A percentile compares a stretch with the other conserved stretches of the same genome.
phyloP scores from a whole-genome alignment of 768 basidiomycete species.

The Tephrocybe sp. region DNA sequence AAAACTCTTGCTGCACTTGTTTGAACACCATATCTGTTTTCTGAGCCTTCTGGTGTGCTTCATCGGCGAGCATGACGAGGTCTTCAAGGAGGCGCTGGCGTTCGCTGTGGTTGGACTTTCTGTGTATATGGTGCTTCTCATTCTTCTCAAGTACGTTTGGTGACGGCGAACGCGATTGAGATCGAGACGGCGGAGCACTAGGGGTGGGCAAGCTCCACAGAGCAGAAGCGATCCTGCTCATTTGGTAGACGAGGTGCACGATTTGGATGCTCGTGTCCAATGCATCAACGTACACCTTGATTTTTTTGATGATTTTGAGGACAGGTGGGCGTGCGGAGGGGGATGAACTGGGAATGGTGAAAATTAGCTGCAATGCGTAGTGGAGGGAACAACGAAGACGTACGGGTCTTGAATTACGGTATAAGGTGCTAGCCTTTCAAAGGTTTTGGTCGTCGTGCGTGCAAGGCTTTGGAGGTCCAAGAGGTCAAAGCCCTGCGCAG shows the following conservation, averaged over 20 bases:
- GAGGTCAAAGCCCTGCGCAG: slow-evolving; percentile 8
- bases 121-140: slow-evolving; percentile 5
- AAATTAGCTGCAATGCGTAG: background rate
- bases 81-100: slow-evolving; percentile 14
- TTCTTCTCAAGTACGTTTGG: too few species aligned
- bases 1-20: slow-evolving; percentile 36
- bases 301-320: slow-evolving; percentile 13
- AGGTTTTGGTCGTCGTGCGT: slow-evolving; percentile 32
- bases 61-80: slow-evolving; percentile 24
- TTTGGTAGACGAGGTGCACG: slow-evolving; percentile 15
- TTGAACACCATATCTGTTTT: slow-evolving; percentile 27
- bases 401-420: slow-evolving; percentile 30
- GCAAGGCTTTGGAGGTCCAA: slow-evolving; percentile 29
- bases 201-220: slow-evolving; percentile 3
- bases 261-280: slow-evolving; percentile 20
- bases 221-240: slow-evolving; percentile 15
- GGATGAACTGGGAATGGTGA: slow-evolving; percentile 13
- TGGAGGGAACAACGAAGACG: slow-evolving; percentile 1
- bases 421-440: slow-evolving; percentile 39
- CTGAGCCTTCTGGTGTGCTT: slow-evolving; percentile 26
- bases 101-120: background rate
- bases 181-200: too few species aligned
- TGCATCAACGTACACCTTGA: slow-evolving; percentile 17
- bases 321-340: slow-evolving; percentile 17
- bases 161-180: too few species aligned